Evolutionary conservation across 2,329 filamentous ascomycete genomes (phyloP).

Genomic region (Calonectria crousiana): DNA sequence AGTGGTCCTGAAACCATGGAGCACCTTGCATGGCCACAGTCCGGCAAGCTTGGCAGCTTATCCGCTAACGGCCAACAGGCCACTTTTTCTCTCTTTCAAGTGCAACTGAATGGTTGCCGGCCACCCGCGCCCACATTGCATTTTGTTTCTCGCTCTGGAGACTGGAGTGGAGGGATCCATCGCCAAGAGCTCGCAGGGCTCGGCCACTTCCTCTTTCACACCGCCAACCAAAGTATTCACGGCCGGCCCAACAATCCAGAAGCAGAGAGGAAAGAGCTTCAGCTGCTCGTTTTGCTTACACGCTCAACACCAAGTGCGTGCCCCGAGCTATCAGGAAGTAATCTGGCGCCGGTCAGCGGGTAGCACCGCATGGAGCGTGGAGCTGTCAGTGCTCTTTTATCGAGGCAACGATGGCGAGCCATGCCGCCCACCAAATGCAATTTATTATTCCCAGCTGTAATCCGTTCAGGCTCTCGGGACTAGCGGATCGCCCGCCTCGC

Average conservation of each 20-base stretch:
- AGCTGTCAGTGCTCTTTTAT: not conserved
- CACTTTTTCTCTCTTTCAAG: not conserved
- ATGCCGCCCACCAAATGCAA: not conserved
- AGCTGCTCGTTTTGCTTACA: not conserved
- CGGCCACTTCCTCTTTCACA: not conserved
- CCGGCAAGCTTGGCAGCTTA: not conserved
- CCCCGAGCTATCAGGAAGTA: not conserved
- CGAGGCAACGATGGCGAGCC: not conserved
- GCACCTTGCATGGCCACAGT: not conserved
- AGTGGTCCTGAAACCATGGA: constrained; percentile 1
- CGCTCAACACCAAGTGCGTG: not conserved
- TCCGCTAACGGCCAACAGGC: constrained; percentile 1
- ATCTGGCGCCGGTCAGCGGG: not conserved
- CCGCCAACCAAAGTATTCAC: not conserved
- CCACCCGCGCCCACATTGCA: not conserved
- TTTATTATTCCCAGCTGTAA: not conserved
- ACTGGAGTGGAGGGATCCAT: not conserved
- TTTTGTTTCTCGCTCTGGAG: not conserved
- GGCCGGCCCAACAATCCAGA: not conserved
- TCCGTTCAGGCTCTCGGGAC: not conserved
- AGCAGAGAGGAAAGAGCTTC: not conserved
- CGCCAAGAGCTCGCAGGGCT: not conserved
- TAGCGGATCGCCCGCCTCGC: not conserved
- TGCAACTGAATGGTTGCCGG: not conserved
- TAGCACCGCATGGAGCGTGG: not conserved